Conservation (phyloP, 2,329 filamentous ascomycete species). For the Microcyclosporella mali region DNA sequence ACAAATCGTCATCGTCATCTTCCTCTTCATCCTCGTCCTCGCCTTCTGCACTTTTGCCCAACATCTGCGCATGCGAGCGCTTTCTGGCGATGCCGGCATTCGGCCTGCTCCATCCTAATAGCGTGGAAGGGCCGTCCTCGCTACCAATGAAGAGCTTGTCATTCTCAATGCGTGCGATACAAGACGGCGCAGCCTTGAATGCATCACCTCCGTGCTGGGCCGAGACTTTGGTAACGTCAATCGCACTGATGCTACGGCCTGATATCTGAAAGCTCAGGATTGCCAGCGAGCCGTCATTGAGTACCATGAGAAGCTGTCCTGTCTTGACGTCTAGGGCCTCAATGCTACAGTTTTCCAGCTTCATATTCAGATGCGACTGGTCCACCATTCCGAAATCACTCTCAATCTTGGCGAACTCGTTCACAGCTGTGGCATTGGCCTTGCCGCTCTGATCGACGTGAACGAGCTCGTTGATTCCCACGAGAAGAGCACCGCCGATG, state of each 20-base stretch:
- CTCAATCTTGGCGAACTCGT: conserved; percentile 75
- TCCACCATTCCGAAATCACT: conserved; percentile 82
- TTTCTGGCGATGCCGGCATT: conserved; percentile 56
- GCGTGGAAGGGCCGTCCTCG: conserved; percentile 70
- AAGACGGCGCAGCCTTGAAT: conserved; percentile 59
- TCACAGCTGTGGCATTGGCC: conserved; percentile 85
- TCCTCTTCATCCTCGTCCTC: conserved; percentile 52
- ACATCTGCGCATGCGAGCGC: conserved; percentile 56
- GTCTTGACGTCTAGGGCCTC: conserved; percentile 69
- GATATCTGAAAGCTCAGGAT: conserved; percentile 80
- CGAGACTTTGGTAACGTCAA: conserved; percentile 64
- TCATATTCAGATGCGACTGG: conserved; percentile 72
- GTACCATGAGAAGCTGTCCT: conserved; percentile 77
- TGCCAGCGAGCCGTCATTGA: conserved; percentile 67
- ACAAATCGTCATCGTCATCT: conserved; percentile 55
- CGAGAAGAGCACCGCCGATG: conserved; percentile 78
- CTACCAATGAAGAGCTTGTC: conserved; percentile 77
- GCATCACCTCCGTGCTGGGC: conserved; percentile 57
- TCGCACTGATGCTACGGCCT: conserved; percentile 81
- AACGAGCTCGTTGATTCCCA: conserved; percentile 85
- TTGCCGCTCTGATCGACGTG: conserved; percentile 96
- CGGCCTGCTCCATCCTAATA: conserved; percentile 73
- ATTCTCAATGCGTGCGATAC: conserved; percentile 61
- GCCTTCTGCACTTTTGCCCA: conserved; percentile 43
- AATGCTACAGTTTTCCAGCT: conserved; percentile 72